phyloP scores from a whole-genome alignment of 1,284 basidiomycete genomes.

The Schizophyllum amplum region DNA sequence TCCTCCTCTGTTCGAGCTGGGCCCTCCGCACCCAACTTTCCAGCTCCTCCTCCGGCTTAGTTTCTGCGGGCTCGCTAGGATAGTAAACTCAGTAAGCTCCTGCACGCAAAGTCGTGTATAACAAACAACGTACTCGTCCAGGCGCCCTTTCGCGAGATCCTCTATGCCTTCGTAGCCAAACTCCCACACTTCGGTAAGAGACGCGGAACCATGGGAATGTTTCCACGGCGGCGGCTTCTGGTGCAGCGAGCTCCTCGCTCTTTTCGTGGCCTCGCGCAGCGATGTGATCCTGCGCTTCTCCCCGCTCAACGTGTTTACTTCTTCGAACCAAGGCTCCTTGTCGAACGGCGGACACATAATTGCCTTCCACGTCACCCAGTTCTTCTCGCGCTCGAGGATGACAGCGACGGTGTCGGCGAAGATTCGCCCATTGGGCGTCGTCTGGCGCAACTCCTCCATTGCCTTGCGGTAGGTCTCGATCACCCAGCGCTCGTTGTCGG shows the following conservation, averaged over 20 bases:
- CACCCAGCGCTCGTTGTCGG: slow-evolving; percentile 63
- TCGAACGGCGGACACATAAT: slow-evolving; percentile 66
- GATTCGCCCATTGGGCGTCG: slow-evolving; percentile 62
- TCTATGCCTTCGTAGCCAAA: slow-evolving; percentile 60
- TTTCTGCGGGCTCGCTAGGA: slow-evolving; percentile 47
- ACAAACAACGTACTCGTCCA: slow-evolving; percentile 32
- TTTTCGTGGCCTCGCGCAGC: slow-evolving; percentile 41
- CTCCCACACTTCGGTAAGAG: slow-evolving; percentile 72
- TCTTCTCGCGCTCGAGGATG: slow-evolving; percentile 73
- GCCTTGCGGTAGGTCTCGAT: slow-evolving; percentile 57
- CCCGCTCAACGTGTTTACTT: slow-evolving; percentile 33
- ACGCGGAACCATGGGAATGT: slow-evolving; percentile 52
- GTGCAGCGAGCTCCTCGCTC: slow-evolving; percentile 40
- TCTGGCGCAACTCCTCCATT: slow-evolving; percentile 64
- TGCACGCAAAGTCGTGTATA: background rate
- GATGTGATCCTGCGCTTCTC: background rate
- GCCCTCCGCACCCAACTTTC: slow-evolving; percentile 66
- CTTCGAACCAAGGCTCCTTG: slow-evolving; percentile 49
- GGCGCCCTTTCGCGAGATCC: slow-evolving; percentile 58
- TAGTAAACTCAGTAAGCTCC: slow-evolving; percentile 9
- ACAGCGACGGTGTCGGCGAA: slow-evolving; percentile 66
- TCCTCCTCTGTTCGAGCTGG: slow-evolving; percentile 55
- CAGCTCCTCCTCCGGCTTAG: slow-evolving; percentile 17
- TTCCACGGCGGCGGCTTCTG: slow-evolving; percentile 50
- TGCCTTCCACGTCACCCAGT: slow-evolving; percentile 84